Base-by-base conservation (phyloP, 768 basidiomycete species). In the Terana coerulea region DNA sequence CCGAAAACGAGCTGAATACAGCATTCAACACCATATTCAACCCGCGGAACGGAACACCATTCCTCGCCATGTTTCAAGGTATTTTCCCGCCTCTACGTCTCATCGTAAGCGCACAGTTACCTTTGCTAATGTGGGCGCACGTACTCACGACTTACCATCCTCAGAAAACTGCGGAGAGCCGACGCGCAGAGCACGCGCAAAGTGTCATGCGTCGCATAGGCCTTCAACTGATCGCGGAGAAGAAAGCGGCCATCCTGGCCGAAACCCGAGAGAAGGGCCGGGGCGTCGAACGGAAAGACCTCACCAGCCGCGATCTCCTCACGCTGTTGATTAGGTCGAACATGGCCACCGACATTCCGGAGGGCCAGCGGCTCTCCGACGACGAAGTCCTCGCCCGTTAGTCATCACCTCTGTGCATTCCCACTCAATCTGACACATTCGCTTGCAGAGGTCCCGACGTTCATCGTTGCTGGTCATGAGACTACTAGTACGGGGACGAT, bases 261-360 rank as follows among this genome's bases (percentile, higher is more conserved):
- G 61, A 59, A 10, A 59, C 63, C 35, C 54, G 67, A 22, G 63
- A 62, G 7, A 54, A 49, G 33, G 29, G 29, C 25, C 22, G 12
- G 5, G 65, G 61, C 7, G 40, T 29, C 11, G 49, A 56, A 41
- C 41, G 71, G 67, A 65, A 69, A 52, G 61, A 64, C n/a, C 44
- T 69, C 9, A 58, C 56, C 0, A 71, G 71, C 17, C 74, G 79
- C 15, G 85, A 87, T 66, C 61, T 88, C 3, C 68, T 88, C 3
- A 80, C 79, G 0, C 59, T 86, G 24, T 69, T 88, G 3, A 69
- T 87, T 36, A 73, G 74, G 52, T 84, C 85, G 3, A 88, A 88
- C 61, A 76, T 83, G 68, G 76, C 80, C 0, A 76, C 74, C 1
- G 81, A 88, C 59, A 57, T 83, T 3, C 75, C 78, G 0, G 75